Base-by-base conservation (phyloP, 1,284 basidiomycete genomes). In the Thelephora terrestris region DNA sequence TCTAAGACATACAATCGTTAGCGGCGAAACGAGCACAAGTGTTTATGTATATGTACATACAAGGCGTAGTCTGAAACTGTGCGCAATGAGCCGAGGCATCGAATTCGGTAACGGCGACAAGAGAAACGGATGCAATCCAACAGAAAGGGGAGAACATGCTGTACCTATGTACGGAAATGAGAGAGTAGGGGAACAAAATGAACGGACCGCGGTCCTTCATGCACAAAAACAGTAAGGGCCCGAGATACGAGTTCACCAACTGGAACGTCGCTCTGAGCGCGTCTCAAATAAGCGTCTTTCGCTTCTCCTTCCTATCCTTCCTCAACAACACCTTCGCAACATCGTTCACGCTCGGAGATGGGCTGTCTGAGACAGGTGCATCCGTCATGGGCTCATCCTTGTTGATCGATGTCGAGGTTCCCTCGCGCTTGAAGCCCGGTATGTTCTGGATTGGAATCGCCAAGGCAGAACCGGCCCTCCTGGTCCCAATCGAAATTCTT, bases 401-500 rank as follows among this genome's bases (percentile, higher is more conserved):
- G 54, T 54, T 58, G 51, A 45, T 55, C 40, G 55, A 60, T 23
- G 44, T 48, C 27, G 54, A 49, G 46, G 60, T 62, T 48, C 53
- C 51, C 52, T 60, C 61, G 40, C 62, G 62, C 55, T 58, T 63
- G 50, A 64, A 51, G 32, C 55, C 57, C 9, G 61, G 55, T 21
- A 61, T 57, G 46, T 63, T 56, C 45, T 58, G 56, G 34, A 58
- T 53, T 23, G 61, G 74, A 50, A 82, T 74, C 7, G 78, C 75
- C 50, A 81, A 73, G 20, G 68, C 64, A 43, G 72, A 77, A 29
- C 78, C 76, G 55, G 76, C 72, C 39, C 79, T 74, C 40, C 75
- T 71, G 1, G 78, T 74, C 0, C 76, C 77, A 35, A 86, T 62
- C 12, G 85, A 87, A 49, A 89, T 80, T 52, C 78, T 72, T 48